Evolutionary conservation across 208 protist genomes (phyloP), one percentile per base, ranked within the genome.

Genomic region (Wallacemonas sp.): DNA sequence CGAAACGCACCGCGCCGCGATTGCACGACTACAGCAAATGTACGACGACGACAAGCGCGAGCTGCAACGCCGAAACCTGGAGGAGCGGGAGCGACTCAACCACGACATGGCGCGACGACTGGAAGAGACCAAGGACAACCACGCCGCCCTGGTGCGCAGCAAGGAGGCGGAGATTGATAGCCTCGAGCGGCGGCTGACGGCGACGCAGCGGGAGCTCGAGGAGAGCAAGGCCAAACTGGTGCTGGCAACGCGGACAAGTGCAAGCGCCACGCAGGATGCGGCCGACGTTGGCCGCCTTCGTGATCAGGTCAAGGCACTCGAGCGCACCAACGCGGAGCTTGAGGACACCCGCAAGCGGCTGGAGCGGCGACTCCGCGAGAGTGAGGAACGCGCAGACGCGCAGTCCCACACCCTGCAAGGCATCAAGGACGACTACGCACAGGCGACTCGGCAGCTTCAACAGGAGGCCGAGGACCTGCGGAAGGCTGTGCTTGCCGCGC

Each of bases 1-100:
- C 22, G 71, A 81, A 46, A 76, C 76, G 38, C 81, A 89, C 68
- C 62, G 73, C 42, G 73, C 69, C 60, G 62, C 78, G 10, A 71
- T 90, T 12, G 85, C 79, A 13, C 68, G 71, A 10, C 62, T 92
- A 17, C 83, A 91, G 63, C 71, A 82, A 21, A 63, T 79, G 44
- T 90, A 85, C 80, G 89, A 94, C 19, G 85, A 90, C 17, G 85
- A 92, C 61, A 92, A 86, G 69, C 70, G 63, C 44, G 36, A 76
- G 41, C 63, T 64, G 34, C 80, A 84, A 64, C 73, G 79, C 33
- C 74, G 70, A 55, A 76, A 78, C 62, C 39, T 63, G 9, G 85
- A 85, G 48, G 89, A 94, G 44, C 74, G 73, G 10, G 81, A 89
- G 26, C 79, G 82, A 3, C 46, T 78, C 2, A 34, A 62, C 15